Percentiles rank a stretch among this genome's conserved stretches.
phyloP scores from a whole-genome alignment of 805 yeast genomes.

The Ogataea salicorniae region DNA sequence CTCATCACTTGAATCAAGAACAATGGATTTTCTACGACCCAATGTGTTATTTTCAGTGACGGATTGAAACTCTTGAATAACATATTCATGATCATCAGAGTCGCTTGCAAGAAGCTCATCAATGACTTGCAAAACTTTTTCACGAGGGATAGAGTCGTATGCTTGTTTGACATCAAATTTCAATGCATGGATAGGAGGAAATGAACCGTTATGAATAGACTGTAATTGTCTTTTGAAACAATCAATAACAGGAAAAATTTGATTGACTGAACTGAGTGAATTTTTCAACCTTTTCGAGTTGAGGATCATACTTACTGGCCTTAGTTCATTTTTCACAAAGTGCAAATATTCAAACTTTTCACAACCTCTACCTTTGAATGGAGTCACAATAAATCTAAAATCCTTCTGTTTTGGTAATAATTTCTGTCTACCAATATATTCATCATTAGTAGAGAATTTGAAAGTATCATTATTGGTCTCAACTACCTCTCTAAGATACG shows the following conservation, averaged over 20 bases:
- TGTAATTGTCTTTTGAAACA: slow-evolving; percentile 32
- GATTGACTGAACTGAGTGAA: slow-evolving; percentile 34
- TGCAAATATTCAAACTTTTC: slow-evolving; percentile 31
- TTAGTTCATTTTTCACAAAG: slow-evolving; percentile 34
- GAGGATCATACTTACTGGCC: slow-evolving; percentile 39
- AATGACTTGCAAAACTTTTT: slow-evolving; percentile 20
- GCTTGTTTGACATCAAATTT: slow-evolving; percentile 77
- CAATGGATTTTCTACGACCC: neutral
- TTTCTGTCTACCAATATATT: slow-evolving; percentile 39
- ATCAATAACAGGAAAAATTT: slow-evolving; percentile 37
- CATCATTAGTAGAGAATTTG: slow-evolving; percentile 19
- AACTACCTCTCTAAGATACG: slow-evolving; percentile 28
- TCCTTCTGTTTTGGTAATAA: slow-evolving; percentile 57
- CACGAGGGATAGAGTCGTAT: slow-evolving; percentile 64
- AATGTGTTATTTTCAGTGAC: neutral
- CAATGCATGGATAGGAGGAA: slow-evolving; percentile 43
- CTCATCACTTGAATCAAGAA: neutral
- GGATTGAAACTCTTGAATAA: slow-evolving; percentile 7
- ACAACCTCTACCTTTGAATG: slow-evolving; percentile 35
- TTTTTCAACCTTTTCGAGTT: slow-evolving; percentile 19
- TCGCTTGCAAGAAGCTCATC: slow-evolving; percentile 16
- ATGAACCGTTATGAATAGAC: slow-evolving; percentile 6
- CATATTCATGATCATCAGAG: slow-evolving; percentile 8
- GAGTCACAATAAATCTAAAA: slow-evolving; percentile 57
- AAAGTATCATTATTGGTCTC: slow-evolving; percentile 10